Evolutionary conservation across 345 rosid species (phyloP).

Genomic region (Eucalyptus curtisii): DNA sequence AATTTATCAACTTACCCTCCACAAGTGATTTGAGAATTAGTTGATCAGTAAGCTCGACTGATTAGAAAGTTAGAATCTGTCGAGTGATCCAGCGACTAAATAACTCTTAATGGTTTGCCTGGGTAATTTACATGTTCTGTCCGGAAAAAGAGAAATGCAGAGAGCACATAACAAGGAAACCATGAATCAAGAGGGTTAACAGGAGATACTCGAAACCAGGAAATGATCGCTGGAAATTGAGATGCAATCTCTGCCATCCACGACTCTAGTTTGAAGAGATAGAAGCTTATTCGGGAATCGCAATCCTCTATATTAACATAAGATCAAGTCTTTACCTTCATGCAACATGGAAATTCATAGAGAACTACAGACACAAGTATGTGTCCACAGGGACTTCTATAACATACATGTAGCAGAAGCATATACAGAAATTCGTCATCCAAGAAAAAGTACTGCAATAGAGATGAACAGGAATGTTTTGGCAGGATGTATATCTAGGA

Average conservation of each 20-base stretch:
- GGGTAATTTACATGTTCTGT: background rate
- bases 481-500: background rate
- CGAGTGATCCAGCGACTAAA: background rate
- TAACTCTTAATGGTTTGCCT: background rate
- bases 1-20: background rate
- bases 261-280: background rate
- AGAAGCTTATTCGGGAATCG: background rate
- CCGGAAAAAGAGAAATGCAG: background rate
- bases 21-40: background rate
- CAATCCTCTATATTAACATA: background rate
- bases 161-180: background rate
- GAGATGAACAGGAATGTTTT: background rate
- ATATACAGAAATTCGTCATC: background rate
- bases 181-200: background rate
- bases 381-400: background rate
- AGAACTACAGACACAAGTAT: background rate
- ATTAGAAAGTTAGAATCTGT: background rate
- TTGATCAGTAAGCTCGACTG: background rate
- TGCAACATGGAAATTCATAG: background rate
- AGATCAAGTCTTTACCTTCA: background rate
- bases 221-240: background rate
- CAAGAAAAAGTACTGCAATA: background rate
- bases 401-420: background rate
- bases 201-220: background rate
- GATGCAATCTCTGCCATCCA: background rate